phyloP scores from a whole-genome alignment of 768 basidiomycete genomes.

The Leccinum imitatum region DNA sequence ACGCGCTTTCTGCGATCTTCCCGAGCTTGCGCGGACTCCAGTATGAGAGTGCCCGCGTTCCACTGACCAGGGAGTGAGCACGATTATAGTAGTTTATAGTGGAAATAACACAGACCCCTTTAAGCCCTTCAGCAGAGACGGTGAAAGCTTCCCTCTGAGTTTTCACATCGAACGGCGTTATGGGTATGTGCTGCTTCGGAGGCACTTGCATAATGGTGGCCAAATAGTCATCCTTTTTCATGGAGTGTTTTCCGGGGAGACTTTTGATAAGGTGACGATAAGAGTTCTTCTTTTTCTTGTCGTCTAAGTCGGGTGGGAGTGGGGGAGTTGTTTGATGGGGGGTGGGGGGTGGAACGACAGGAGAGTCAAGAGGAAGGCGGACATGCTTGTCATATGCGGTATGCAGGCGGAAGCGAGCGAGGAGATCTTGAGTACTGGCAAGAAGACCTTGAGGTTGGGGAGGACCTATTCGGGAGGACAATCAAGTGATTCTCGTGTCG shows the following conservation, averaged over 20 bases:
- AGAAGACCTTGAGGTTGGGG: slow-evolving; percentile 46
- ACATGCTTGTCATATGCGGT: slow-evolving; percentile 83
- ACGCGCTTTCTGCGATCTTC: slow-evolving; percentile 80
- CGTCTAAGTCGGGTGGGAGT: slow-evolving; percentile 54
- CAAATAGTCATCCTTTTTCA: slow-evolving; percentile 77
- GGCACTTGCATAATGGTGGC: slow-evolving; percentile 64
- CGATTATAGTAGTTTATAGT: slow-evolving; percentile 1
- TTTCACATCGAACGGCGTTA: slow-evolving; percentile 59
- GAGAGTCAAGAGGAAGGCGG: slow-evolving; percentile 42
- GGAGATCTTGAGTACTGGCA: slow-evolving; percentile 75
- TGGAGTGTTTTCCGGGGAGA: slow-evolving; percentile 76
- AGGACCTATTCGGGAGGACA: slow-evolving; percentile 22
- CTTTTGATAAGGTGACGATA: slow-evolving; percentile 78
- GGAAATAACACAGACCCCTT: slow-evolving; percentile 54
- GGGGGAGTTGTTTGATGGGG: slow-evolving; percentile 34
- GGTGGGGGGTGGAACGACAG: slow-evolving; percentile 27
- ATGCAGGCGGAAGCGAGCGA: slow-evolving; percentile 67
- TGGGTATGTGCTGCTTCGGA: slow-evolving; percentile 66
- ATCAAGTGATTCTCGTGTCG: slow-evolving; percentile 11
- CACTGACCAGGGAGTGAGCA: slow-evolving; percentile 45
- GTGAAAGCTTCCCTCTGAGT: slow-evolving; percentile 74
- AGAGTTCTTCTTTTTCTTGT: slow-evolving; percentile 73
- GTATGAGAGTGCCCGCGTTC: slow-evolving; percentile 60
- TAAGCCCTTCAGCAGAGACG: slow-evolving; percentile 68
- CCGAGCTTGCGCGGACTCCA: slow-evolving; percentile 70